Evolutionary conservation across 768 basidiomycete species (phyloP).

Genomic region (Rhodotorula diobovata): DNA sequence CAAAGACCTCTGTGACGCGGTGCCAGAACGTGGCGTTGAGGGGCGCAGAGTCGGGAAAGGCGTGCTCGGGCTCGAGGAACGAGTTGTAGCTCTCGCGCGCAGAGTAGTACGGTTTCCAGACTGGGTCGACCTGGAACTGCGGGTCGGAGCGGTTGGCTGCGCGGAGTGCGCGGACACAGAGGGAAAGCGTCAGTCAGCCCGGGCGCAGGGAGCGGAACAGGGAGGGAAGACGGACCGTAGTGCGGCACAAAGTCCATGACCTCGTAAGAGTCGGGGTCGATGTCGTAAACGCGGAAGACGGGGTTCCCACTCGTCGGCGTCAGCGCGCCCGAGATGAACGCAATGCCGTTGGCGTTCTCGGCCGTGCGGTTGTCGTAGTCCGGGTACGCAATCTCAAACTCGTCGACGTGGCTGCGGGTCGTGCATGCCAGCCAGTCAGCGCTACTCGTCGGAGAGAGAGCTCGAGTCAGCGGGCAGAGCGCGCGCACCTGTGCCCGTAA

Average conservation of each 20-base stretch:
- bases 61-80: constrained; percentile 23
- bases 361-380: constrained; percentile 54
- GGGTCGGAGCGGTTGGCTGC: constrained; percentile 46
- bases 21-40: constrained; percentile 62
- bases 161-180: too few relatives aligned
- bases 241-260: constrained; percentile 57
- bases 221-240: constrained; percentile 50
- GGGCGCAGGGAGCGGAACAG: not conserved
- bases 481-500: constrained; percentile 55
- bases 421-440: not conserved
- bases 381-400: constrained; percentile 61
- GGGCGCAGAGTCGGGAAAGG: constrained; percentile 46
- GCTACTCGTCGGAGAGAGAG: too few relatives aligned
- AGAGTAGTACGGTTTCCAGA: constrained; percentile 59
- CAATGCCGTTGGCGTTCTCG: constrained; percentile 53
- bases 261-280: constrained; percentile 65
- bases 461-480: not conserved
- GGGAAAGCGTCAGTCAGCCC: constrained; percentile 46
- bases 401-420: constrained; percentile 47
- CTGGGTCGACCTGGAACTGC: constrained; percentile 37
- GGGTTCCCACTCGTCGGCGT: constrained; percentile 58
- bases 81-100: constrained; percentile 57
- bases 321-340: constrained; percentile 57
- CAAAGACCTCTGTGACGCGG: constrained; percentile 53
- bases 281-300: constrained; percentile 60